phyloP scores from a whole-genome alignment of 1,139 yeast species.

The Kurtzmaniella quercitrusa region DNA sequence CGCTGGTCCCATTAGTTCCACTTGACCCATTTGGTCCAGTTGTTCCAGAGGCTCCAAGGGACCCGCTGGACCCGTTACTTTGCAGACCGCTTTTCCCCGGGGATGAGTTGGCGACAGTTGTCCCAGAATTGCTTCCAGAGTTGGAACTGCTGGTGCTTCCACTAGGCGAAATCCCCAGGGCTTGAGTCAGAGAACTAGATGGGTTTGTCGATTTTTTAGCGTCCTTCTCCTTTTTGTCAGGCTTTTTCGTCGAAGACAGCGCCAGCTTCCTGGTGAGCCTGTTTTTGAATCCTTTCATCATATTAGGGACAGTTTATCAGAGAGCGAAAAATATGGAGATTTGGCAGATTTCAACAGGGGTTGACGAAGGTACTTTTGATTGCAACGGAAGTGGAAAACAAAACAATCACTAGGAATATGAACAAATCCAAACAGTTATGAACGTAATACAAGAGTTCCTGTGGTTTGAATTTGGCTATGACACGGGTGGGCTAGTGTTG shows the following conservation, averaged over 20 bases:
- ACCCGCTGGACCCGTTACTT: background rate
- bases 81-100: background rate
- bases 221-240: slow-evolving; percentile 25
- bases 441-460: no score
- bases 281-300: slow-evolving; percentile 51
- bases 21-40: background rate
- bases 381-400: no score
- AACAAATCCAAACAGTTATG: no score
- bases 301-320: slow-evolving; percentile 17
- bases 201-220: slow-evolving; percentile 13
- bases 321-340: background rate
- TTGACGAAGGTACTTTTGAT: background rate
- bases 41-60: background rate
- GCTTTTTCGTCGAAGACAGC: slow-evolving; percentile 34
- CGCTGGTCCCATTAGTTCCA: background rate
- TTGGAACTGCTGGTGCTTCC: background rate
- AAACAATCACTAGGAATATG: no score
- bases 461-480: no score
- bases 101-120: background rate
- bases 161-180: background rate
- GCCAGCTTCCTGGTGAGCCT: slow-evolving; percentile 44
- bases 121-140: background rate
- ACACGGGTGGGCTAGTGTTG: no score
- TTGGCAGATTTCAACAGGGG: background rate
- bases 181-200: background rate